These are phyloP conservation scores for Suillus placidus DNA, from an alignment of 768 basidiomycete species.

Conservation along the genomic window DNA sequence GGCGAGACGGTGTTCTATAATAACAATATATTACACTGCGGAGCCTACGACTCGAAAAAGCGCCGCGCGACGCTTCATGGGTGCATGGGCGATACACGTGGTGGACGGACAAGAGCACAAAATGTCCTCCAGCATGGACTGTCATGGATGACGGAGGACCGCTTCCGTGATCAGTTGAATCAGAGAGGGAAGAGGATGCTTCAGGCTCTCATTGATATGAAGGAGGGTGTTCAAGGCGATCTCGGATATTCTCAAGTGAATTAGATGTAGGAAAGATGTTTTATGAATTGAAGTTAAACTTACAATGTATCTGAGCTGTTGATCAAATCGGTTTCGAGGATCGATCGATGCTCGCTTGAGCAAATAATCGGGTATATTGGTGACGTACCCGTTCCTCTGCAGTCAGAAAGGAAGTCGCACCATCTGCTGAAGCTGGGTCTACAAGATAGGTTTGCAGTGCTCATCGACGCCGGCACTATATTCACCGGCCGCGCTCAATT, in stretches of 20 bases:
- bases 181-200: slow-evolving; percentile 56
- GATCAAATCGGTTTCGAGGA: neutral
- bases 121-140: slow-evolving; percentile 79
- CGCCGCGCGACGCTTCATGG: slow-evolving; percentile 72
- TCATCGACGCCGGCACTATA: neutral
- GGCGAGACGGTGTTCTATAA: slow-evolving; percentile 84
- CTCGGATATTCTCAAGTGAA: slow-evolving; percentile 51
- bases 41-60: slow-evolving; percentile 53
- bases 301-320: neutral
- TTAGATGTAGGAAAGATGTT: neutral
- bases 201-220: slow-evolving; percentile 57
- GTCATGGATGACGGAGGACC: slow-evolving; percentile 62
- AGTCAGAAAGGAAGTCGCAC: neutral
- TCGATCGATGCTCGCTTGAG: neutral
- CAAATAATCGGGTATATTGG: neutral
- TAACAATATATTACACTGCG: slow-evolving; percentile 77
- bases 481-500: neutral
- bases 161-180: slow-evolving; percentile 50
- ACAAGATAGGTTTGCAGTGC: neutral
- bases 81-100: slow-evolving; percentile 62
- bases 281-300: neutral
- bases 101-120: slow-evolving; percentile 63
- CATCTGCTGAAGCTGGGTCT: neutral
- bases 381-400: neutral
- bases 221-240: slow-evolving; percentile 41